Evolutionary conservation across 768 basidiomycete genomes (phyloP).

Genomic region (Rhizopogon vulgaris): DNA sequence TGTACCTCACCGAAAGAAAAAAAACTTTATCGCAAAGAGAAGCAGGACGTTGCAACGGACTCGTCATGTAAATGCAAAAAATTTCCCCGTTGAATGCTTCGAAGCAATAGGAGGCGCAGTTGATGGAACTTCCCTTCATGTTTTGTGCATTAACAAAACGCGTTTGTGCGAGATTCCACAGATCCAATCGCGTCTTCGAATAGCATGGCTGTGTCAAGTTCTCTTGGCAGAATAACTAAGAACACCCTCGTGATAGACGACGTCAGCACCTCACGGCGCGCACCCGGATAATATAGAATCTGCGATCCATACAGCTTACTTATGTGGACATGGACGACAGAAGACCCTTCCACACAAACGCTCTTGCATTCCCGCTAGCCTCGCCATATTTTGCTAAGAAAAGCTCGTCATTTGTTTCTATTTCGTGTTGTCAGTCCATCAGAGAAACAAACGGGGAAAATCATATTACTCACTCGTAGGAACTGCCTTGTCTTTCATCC

Average conservation of each 20-base stretch:
- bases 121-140: not conserved
- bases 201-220: not conserved
- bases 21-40: too few species aligned
- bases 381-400: constrained; percentile 79
- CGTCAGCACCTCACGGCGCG: not conserved
- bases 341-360: constrained; percentile 69
- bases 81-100: too few species aligned
- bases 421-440: not conserved
- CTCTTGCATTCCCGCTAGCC: constrained; percentile 70
- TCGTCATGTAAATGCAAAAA: too few species aligned
- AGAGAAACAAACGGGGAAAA: not conserved
- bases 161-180: not conserved
- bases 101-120: not conserved
- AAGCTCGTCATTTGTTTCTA: constrained; percentile 53
- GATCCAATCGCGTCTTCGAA: not conserved
- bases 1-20: too few species aligned
- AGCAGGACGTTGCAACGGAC: too few species aligned
- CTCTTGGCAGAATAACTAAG: not conserved
- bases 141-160: not conserved
- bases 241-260: not conserved
- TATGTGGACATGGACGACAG: constrained; percentile 26
- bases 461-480: constrained; percentile 35
- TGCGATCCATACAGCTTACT: not conserved
- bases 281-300: not conserved
- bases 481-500: constrained; percentile 58